Percentiles rank a stretch among this genome's conserved stretches.
phyloP scores from a whole-genome alignment of 139 green algal genomes.

The Tetratostichococcus sp. region DNA sequence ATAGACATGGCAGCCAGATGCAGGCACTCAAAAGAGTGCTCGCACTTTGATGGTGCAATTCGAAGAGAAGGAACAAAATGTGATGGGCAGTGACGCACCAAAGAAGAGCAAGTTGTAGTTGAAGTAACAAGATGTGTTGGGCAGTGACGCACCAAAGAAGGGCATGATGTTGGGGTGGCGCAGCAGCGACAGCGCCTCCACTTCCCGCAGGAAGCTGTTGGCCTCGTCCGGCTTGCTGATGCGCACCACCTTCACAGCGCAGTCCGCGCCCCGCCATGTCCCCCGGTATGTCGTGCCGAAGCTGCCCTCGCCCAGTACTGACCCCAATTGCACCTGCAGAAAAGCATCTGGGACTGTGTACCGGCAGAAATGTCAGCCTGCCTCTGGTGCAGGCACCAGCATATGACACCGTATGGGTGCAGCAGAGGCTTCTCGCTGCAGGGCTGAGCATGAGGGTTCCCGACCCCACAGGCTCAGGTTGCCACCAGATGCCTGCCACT shows the following conservation, averaged over 20 bases:
- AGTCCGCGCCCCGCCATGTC: slow-evolving; percentile 59
- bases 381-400: too few relatives aligned
- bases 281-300: slow-evolving; percentile 74
- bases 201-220: slow-evolving; percentile 70
- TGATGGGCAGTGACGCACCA: slow-evolving; percentile 9
- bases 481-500: too few relatives aligned
- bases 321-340: slow-evolving; percentile 49
- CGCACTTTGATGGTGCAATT: too few relatives aligned
- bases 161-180: slow-evolving; percentile 71
- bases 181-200: slow-evolving; percentile 46
- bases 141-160: slow-evolving; percentile 34
- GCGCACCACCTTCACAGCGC: slow-evolving; percentile 62
- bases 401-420: too few relatives aligned
- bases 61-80: too few relatives aligned
- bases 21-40: too few relatives aligned
- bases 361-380: background rate
- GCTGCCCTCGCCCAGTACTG: slow-evolving; percentile 59
- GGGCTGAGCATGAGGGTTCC: too few relatives aligned
- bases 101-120: slow-evolving; percentile 68
- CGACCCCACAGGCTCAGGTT: too few relatives aligned
- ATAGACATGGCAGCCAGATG: too few relatives aligned
- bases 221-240: slow-evolving; percentile 41
- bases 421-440: too few relatives aligned
- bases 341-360: background rate
- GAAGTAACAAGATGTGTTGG: too few relatives aligned